These are phyloP conservation scores for Paramecium biaurelia DNA, from an alignment of 73 alveolate species.

Conservation along the genomic window DNA sequence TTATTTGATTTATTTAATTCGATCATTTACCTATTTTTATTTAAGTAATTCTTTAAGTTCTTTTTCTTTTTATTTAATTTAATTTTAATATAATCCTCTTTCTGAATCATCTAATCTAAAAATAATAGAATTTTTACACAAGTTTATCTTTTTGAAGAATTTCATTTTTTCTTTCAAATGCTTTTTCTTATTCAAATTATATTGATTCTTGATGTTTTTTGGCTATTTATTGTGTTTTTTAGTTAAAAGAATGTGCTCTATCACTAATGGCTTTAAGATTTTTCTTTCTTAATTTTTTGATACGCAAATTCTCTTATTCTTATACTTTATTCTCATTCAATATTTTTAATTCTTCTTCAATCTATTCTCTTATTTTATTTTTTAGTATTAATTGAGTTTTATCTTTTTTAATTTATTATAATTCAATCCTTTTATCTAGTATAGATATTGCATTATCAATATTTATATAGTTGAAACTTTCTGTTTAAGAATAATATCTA, in stretches of 20 bases:
- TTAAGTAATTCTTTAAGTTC: background rate
- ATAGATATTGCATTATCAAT: background rate
- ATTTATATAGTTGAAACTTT: background rate
- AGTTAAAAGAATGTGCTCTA: constrained; percentile 34
- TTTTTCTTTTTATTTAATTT: constrained; percentile 12
- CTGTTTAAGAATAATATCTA: background rate
- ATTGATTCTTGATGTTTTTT: background rate
- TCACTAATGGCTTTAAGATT: background rate
- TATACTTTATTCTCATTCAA: background rate
- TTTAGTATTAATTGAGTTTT: background rate
- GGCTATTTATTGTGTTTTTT: background rate
- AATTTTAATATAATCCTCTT: background rate
- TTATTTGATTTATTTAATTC: background rate
- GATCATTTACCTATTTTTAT: background rate
- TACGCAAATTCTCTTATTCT: background rate
- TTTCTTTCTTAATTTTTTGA: background rate
- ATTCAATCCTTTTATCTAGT: background rate
- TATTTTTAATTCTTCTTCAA: constrained; percentile 20
- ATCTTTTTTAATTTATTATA: background rate
- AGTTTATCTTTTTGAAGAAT: background rate
- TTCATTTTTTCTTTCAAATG: background rate
- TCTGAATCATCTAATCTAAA: background rate
- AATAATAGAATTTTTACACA: background rate
- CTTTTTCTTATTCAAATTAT: background rate
- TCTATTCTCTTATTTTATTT: background rate